Base-by-base conservation (phyloP, 345 rosid genomes). In the Dipteronia sinensis region DNA sequence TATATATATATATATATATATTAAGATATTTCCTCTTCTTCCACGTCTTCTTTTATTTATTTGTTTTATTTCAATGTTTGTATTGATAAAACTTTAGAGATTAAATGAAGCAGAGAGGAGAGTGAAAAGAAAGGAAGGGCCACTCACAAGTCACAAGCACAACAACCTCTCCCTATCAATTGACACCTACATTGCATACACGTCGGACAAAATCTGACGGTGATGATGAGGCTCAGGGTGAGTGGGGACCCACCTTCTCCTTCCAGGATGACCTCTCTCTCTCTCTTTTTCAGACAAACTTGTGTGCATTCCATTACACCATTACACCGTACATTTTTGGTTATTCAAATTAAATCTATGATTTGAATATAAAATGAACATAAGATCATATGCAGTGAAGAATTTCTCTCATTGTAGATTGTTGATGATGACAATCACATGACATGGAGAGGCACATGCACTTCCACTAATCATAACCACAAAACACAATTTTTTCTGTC, bases 171-270 rank as follows among this genome's bases (percentile, higher is more conserved):
- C 81, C n/a, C 79, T 72, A 20, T 72, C 80, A 62, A 34, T 47
- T 78, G 88, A 85, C 80, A 81, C 90, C 80, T 81, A 78, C 90
- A 2, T 83, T 66, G 78, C 89, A 81, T 81, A 3, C 77, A 73
- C 74, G 71, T 69, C 62, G 77, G 83, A 85, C 86, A 83, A 83
- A 38, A 71, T 47, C 67, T 49, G 67, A 59, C 47, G 86, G 78
- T 61, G 61, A 72, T 20, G 85, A 72, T 79, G 76, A 77, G 64
- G n/a, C 63, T 76, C n/a, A 2, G 20, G 59, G 10, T 0, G 0
- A 61, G 12, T 0, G 0, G 64, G 82, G 81, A 46, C 81, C 82
- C 70, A 27, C 22, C 75, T 16, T 6, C 9, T 42, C 27, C 23
- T 73, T 82, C 78, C 15, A 34, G 38, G 6, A 34, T 5, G 38